Conservation (phyloP, 2,329 filamentous ascomycete genomes). For the Paracamarosporium sp. region DNA sequence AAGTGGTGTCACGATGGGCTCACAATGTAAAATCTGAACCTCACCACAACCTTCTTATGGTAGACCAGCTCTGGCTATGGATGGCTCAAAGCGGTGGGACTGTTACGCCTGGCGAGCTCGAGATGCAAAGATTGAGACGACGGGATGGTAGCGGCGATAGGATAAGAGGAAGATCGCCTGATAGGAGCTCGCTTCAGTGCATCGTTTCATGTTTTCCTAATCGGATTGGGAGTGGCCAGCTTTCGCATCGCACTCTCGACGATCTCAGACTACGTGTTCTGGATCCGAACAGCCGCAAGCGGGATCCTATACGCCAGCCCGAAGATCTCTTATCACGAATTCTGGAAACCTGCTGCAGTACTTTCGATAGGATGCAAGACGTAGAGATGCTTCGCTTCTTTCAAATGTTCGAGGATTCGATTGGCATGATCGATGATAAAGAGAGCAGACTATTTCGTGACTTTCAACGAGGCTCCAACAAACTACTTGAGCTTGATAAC, state of each 20-base stretch:
- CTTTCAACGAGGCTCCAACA: slow-evolving; percentile 10
- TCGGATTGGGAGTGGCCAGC: slow-evolving; percentile 9
- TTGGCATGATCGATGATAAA: slow-evolving; percentile 15
- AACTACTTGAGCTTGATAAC: slow-evolving; percentile 4
- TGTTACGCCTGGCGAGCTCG: not conserved
- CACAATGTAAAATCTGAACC: not conserved
- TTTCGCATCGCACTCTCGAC: slow-evolving; percentile 5
- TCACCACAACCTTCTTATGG: slow-evolving; percentile 15
- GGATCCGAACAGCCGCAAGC: not conserved
- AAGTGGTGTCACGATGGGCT: slow-evolving; percentile 17
- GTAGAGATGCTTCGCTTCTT: slow-evolving; percentile 14
- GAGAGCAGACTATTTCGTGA: slow-evolving; percentile 10
- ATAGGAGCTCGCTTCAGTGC: not conserved
- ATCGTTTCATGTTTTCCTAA: slow-evolving; percentile 12
- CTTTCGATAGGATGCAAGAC: slow-evolving; percentile 13
- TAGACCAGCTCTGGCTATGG: slow-evolving; percentile 19
- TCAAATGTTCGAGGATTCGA: slow-evolving; percentile 16
- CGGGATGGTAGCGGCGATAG: not conserved
- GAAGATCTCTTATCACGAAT: slow-evolving; percentile 17
- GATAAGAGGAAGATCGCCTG: not conserved
- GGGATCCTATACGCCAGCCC: slow-evolving; percentile 3
- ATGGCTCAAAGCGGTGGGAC: not conserved
- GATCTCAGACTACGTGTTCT: slow-evolving; percentile 11
- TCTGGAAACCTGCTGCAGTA: slow-evolving; percentile 12
- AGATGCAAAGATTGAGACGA: not conserved